These are phyloP conservation scores for Aegilops umbellulata DNA, from an alignment of 176 grass and related monocot genomes.

Conservation along the genomic window DNA sequence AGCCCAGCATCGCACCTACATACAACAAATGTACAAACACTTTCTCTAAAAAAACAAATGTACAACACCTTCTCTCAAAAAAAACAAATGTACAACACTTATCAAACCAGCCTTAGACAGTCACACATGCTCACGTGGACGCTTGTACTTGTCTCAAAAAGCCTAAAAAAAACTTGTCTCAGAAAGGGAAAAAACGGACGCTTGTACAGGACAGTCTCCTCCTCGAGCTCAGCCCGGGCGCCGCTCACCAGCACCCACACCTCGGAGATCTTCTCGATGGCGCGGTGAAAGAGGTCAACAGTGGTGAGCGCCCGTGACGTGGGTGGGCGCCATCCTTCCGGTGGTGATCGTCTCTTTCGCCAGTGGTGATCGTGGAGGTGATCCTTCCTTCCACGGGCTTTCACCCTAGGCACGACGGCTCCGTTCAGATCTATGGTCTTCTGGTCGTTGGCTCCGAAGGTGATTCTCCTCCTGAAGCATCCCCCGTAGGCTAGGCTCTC, in stretches of 20 bases:
- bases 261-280: slow-evolving; percentile 67
- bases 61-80: too few species aligned
- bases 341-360: slow-evolving; percentile 7
- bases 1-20: too few species aligned
- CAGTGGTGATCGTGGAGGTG: neutral
- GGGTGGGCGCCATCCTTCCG: neutral
- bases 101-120: neutral
- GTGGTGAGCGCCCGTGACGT: slow-evolving; percentile 55
- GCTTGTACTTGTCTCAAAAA: neutral
- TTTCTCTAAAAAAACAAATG: too few species aligned
- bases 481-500: slow-evolving; percentile 66
- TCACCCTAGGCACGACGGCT: slow-evolving; percentile 82
- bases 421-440: slow-evolving; percentile 71
- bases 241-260: slow-evolving; percentile 67
- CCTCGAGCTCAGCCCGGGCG: slow-evolving; percentile 40
- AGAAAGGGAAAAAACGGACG: too few species aligned
- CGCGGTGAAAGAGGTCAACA: slow-evolving; percentile 44
- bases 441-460: slow-evolving; percentile 29
- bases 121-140: slow-evolving; percentile 35
- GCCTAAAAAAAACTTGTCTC: too few species aligned
- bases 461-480: slow-evolving; percentile 52
- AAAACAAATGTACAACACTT: neutral
- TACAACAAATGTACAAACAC: too few species aligned
- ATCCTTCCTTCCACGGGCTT: slow-evolving; percentile 19
- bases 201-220: slow-evolving; percentile 60